phyloP scores from a whole-genome alignment of 768 basidiomycete genomes.

The Russula olivacea region DNA sequence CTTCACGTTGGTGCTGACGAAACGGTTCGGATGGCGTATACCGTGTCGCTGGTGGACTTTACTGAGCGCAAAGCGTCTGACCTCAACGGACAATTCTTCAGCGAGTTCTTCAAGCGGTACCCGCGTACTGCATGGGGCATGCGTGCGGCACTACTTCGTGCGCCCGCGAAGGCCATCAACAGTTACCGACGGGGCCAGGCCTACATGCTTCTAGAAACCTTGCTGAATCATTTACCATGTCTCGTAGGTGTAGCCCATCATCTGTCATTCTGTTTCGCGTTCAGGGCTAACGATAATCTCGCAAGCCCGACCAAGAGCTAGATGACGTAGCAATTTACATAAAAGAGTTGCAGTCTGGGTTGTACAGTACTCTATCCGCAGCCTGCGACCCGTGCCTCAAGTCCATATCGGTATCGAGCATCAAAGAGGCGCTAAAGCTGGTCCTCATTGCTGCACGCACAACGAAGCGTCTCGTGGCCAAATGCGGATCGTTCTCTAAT shows the following conservation, averaged over 20 bases:
- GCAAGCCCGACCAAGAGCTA: slow-evolving; percentile 33
- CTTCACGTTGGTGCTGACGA: slow-evolving; percentile 36
- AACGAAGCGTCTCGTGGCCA: slow-evolving; percentile 43
- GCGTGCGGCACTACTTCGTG: slow-evolving; percentile 51
- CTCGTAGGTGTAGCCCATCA: slow-evolving; percentile 36
- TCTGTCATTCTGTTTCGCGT: background rate
- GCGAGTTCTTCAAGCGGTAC: slow-evolving; percentile 66
- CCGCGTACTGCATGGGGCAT: slow-evolving; percentile 61
- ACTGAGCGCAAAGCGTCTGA: slow-evolving; percentile 74
- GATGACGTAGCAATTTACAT: slow-evolving; percentile 48
- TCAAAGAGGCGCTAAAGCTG: slow-evolving; percentile 78
- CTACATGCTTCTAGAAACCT: slow-evolving; percentile 61
- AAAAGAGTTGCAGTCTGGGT: slow-evolving; percentile 40
- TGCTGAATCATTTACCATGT: slow-evolving; percentile 51
- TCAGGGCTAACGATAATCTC: background rate
- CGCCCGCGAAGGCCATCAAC: slow-evolving; percentile 61
- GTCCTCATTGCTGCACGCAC: slow-evolving; percentile 60
- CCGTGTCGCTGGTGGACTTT: slow-evolving; percentile 65
- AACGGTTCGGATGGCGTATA: slow-evolving; percentile 50
- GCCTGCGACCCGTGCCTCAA: slow-evolving; percentile 47
- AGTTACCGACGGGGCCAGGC: slow-evolving; percentile 69
- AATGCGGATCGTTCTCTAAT: slow-evolving; percentile 30
- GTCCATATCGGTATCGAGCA: slow-evolving; percentile 55
- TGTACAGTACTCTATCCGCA: slow-evolving; percentile 44
- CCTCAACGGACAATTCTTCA: slow-evolving; percentile 68